phyloP scores from a whole-genome alignment of 768 basidiomycete genomes.

The Serendipita sp. region DNA sequence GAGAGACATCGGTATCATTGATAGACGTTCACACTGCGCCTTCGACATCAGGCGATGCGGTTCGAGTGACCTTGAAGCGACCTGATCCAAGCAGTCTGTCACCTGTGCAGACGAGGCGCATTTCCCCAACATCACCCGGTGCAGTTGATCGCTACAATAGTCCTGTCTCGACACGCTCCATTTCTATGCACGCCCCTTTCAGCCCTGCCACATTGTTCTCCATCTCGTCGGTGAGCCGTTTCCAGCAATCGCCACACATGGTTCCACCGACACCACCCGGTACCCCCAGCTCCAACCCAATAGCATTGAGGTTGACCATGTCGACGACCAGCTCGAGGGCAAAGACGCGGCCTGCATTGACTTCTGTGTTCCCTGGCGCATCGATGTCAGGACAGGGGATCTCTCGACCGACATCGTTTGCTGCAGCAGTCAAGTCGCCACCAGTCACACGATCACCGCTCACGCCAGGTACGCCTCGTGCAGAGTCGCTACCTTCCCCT shows the following conservation, averaged over 20 bases:
- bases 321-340: conserved; percentile 59
- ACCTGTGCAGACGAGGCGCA: neutral
- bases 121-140: neutral
- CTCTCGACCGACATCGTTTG: conserved; percentile 6
- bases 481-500: conserved; percentile 33
- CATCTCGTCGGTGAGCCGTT: conserved; percentile 37
- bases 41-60: neutral
- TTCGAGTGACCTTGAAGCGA: conserved; percentile 1
- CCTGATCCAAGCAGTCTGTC: neutral
- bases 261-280: conserved; percentile 65
- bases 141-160: neutral
- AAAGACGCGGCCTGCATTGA: conserved; percentile 59
- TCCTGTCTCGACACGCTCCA: neutral
- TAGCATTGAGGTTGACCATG: conserved; percentile 71
- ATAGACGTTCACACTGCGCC: neutral
- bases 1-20: neutral
- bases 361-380: conserved; percentile 46
- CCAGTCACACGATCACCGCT: conserved; percentile 17
- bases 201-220: conserved; percentile 1
- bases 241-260: conserved; percentile 35
- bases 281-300: conserved; percentile 64
- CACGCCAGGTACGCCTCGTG: conserved; percentile 1
- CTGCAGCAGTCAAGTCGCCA: neutral
- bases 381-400: conserved; percentile 1
- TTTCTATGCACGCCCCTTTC: neutral